phyloP scores from a whole-genome alignment of 2,329 filamentous ascomycete species.

The Aureobasidium melanogenum region DNA sequence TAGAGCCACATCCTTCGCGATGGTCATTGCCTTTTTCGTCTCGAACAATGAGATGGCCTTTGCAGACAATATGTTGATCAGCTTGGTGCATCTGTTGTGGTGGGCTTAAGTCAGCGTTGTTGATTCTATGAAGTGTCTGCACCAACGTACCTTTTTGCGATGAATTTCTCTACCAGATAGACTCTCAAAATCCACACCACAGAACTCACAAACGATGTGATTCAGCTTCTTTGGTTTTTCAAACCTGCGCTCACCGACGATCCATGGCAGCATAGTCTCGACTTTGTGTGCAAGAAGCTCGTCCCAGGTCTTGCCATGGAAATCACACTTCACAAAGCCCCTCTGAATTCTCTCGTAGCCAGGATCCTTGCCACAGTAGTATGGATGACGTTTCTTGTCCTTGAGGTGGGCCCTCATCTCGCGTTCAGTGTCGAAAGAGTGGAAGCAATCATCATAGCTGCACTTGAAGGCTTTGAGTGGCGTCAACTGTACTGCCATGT shows the following conservation, averaged over 20 bases:
- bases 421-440: slow-evolving; percentile 35
- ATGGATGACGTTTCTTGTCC: slow-evolving; percentile 31
- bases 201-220: slow-evolving; percentile 49
- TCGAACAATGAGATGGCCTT: not conserved
- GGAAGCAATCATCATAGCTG: slow-evolving; percentile 39
- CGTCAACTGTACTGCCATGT: slow-evolving; percentile 21
- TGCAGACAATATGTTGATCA: slow-evolving; percentile 42
- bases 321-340: slow-evolving; percentile 31
- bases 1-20: slow-evolving; percentile 31
- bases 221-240: slow-evolving; percentile 17
- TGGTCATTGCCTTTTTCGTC: not conserved
- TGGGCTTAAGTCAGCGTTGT: not conserved
- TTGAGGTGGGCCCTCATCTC: slow-evolving; percentile 46
- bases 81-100: slow-evolving; percentile 37
- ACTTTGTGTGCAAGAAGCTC: slow-evolving; percentile 26
- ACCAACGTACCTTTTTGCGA: slow-evolving; percentile 37
- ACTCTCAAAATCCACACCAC: slow-evolving; percentile 47
- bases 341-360: slow-evolving; percentile 25
- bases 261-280: slow-evolving; percentile 23
- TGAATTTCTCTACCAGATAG: slow-evolving; percentile 43
- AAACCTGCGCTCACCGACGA: slow-evolving; percentile 14
- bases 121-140: not conserved
- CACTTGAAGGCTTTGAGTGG: slow-evolving; percentile 23
- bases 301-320: slow-evolving; percentile 26
- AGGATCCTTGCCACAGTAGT: slow-evolving; percentile 38